Base-by-base conservation (phyloP, 225 moss, liverwort and hornwort genomes). In the Takakia lepidozioides region DNA sequence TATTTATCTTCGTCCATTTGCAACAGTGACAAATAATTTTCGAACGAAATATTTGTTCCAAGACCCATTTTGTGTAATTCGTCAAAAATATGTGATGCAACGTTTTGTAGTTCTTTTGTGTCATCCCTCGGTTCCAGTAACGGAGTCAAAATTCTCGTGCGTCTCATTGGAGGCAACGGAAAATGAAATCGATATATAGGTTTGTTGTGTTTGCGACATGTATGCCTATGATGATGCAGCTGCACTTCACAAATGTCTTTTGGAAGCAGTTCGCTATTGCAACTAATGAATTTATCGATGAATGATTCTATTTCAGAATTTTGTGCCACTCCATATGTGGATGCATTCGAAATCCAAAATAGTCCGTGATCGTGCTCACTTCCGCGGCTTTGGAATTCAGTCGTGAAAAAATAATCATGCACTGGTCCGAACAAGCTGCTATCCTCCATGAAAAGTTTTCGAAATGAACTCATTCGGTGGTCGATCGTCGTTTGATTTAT, bases 311-410 rank as follows among this genome's bases (percentile, higher is more conserved):
- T 10, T 10, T 32, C 30, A 32, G 5, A 10, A 32, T 32, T 32
- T 32, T 5, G 1, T 46, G 34, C 13, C 36, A 29, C 9, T 4
- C 5, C 20, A 9, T 11, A 27, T 58, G 5, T 3, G 27, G 13
- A 8, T 24, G 35, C 16, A 58, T 58, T n/a, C 38, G 46, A 30
- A 4, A 48, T 48, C 47, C 48, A 58, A 2, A 48, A 1, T 22
- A 46, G 38, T 2, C 8, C 25, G 48, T 58, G 48, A 0, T 58
- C 47, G 16, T 49, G 48, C 0, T 25, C 24, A 17, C 45, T 46
- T 22, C 35, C 36, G 2, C 14, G 3, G 18, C 4, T 46, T 49
- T 58, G 48, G 25, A 58, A 58, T 36, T 58, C 8, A 11, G 18
- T 58, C 3, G 47, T 40, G 19, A 1, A 13, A 34, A 58, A 37